Evolutionary conservation across 208 protist genomes (phyloP).

Genomic region (Crithidia bombi): DNA sequence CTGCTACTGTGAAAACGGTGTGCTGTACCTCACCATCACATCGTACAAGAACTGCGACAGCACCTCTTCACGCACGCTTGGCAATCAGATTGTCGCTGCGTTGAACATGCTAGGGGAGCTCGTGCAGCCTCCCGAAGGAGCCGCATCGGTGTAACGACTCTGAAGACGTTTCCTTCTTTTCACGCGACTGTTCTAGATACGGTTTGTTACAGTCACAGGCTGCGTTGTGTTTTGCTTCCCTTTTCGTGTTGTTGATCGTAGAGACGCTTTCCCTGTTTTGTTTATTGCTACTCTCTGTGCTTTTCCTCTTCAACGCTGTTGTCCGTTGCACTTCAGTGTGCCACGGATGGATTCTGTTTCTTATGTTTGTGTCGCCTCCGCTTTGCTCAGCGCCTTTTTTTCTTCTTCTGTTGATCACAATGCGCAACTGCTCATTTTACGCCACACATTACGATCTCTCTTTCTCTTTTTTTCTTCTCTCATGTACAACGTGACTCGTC

Average conservation of each 20-base stretch:
- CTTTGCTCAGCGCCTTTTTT: too few species aligned
- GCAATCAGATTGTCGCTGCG: constrained; percentile 47
- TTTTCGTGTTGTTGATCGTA: background rate
- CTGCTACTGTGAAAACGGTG: constrained; percentile 69
- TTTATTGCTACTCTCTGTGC: background rate
- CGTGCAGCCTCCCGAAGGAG: background rate
- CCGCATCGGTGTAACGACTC: background rate
- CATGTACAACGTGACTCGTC: too few species aligned
- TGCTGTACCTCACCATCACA: constrained; percentile 86
- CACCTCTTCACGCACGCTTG: constrained; percentile 45
- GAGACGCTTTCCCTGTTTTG: background rate
- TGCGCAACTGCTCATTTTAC: too few species aligned
- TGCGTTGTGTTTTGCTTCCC: background rate
- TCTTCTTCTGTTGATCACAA: too few species aligned
- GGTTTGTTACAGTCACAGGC: constrained; percentile 1
- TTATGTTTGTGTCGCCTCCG: too few species aligned
- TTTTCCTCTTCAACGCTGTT: background rate
- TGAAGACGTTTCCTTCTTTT: background rate
- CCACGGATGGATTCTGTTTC: too few species aligned
- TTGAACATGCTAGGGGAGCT: constrained; percentile 48
- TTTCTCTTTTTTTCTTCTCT: too few species aligned
- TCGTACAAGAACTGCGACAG: constrained; percentile 56
- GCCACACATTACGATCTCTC: too few species aligned
- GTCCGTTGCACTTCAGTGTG: too few species aligned
- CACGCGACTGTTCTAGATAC: constrained; percentile 4